Evolutionary conservation across 2,329 filamentous ascomycete species (phyloP).

Genomic region (Talaromyces sp.): DNA sequence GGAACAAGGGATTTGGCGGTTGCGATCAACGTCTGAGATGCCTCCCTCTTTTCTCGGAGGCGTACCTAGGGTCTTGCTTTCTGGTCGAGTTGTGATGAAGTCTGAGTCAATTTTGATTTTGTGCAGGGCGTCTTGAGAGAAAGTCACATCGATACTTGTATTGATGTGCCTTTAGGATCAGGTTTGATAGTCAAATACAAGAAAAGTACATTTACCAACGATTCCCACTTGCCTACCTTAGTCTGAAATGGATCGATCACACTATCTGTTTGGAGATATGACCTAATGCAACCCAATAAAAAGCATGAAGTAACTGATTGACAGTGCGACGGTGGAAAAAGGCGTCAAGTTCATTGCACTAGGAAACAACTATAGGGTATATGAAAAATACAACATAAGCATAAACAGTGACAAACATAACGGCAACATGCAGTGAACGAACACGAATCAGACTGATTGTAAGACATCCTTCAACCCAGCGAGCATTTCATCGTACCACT

Average conservation of each 20-base stretch:
- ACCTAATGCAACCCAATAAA: not conserved
- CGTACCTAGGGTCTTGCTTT: constrained; percentile 20
- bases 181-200: constrained; percentile 9
- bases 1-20: constrained; percentile 4
- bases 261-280: too few species aligned
- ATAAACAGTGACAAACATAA: not conserved
- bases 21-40: not conserved
- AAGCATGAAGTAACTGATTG: not conserved
- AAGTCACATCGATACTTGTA: not conserved
- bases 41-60: constrained; percentile 3
- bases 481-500: constrained; percentile 6
- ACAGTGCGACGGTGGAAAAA: not conserved
- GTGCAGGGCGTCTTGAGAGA: constrained; percentile 14
- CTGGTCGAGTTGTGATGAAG: constrained; percentile 18
- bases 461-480: not conserved
- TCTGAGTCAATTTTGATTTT: constrained; percentile 9
- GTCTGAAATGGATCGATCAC: too few species aligned
- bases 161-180: not conserved
- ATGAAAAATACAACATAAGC: not conserved
- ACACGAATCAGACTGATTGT: not conserved
- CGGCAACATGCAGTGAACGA: not conserved
- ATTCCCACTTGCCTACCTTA: not conserved
- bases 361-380: not conserved
- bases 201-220: constrained; percentile 10
- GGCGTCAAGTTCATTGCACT: not conserved